Base-by-base conservation (phyloP, 164 flowering plant genomes). In the Protea cynaroides region DNA sequence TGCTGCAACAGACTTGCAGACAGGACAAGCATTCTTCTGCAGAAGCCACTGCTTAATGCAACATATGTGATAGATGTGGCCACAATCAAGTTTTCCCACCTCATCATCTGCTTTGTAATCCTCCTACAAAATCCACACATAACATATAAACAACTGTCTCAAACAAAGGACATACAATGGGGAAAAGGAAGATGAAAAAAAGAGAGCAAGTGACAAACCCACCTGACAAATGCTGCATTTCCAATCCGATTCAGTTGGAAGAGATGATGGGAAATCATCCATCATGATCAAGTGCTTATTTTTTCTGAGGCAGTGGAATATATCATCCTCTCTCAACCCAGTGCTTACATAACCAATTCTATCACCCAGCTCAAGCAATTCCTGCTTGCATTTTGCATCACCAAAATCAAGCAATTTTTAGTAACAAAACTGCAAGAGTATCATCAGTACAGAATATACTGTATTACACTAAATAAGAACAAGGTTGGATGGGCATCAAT, bases 181-280 rank as follows among this genome's bases (percentile, higher is more conserved):
- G 19, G 21, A 24, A 15, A 54, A 63, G 19, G 52, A 49, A 15
- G 17, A 18, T 15, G n/a, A 18, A 21, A 9, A 0, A 29, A 23
- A 5, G 21, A 46, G n/a, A 13, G 11, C 14, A 40, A 68, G 37
- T 38, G 58, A 18, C 12, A 18, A 49, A 70, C 71, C 22, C 44
- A 84, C 92, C 76, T 86, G 92, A 75, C 92, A 86, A 59, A 84
- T 84, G 82, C 84, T 83, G 73, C 92, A 86, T 67, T 81, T 81
- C 76, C 68, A 46, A n/a, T 79, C 83, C 22, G n/a, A 61, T 6
- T 75, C 82, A 3, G 73, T 19, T 14, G 75, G 68, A 14, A 72
- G 51, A 51, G 63, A 74, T 25, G 78, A 74, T 10, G 79, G 68
- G 18, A 74, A 61, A 40, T 75, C 59, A 38, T 69, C 78, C 63